A percentile compares a stretch with the other conserved stretches of the same genome.
These are phyloP conservation scores for Ceratocystis harringtonii DNA, from an alignment of 2,329 filamentous ascomycete species.

Conservation along the genomic window DNA sequence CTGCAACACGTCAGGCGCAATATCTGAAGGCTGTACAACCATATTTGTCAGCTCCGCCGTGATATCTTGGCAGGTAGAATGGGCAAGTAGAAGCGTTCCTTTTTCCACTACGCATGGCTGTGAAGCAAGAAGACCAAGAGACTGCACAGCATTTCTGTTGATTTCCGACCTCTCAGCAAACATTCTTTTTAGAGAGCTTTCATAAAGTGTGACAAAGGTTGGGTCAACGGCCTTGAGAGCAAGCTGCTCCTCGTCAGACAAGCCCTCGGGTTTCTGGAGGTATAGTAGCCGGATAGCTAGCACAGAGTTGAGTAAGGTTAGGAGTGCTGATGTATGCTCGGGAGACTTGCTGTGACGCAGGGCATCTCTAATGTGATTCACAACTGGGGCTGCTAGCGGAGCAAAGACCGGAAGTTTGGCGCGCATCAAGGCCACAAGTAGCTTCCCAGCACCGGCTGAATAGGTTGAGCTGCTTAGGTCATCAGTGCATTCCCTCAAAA, in stretches of 20 bases:
- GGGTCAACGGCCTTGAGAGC: conserved; percentile 26
- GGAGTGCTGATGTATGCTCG: conserved; percentile 36
- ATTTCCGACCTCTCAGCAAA: conserved; percentile 29
- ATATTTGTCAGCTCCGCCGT: conserved; percentile 22
- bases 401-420: conserved; percentile 35
- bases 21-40: conserved; percentile 21
- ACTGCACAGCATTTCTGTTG: conserved; percentile 31
- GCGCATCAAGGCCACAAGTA: conserved; percentile 37
- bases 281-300: conserved; percentile 33
- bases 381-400: conserved; percentile 31
- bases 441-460: conserved; percentile 35
- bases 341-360: conserved; percentile 36
- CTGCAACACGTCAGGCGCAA: conserved; percentile 28
- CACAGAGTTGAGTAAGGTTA: conserved; percentile 37
- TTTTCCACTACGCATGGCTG: conserved; percentile 25
- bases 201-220: conserved; percentile 30
- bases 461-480: conserved; percentile 41
- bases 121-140: conserved; percentile 31
- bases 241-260: conserved; percentile 26
- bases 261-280: conserved; percentile 21
- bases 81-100: conserved; percentile 24
- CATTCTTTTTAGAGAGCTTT: conserved; percentile 18
- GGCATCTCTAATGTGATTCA: conserved; percentile 36
- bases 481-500: conserved; percentile 38
- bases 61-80: conserved; percentile 27